Conservation (phyloP, 495 filamentous ascomycete genomes). For the Hypoxylon rickii region DNA sequence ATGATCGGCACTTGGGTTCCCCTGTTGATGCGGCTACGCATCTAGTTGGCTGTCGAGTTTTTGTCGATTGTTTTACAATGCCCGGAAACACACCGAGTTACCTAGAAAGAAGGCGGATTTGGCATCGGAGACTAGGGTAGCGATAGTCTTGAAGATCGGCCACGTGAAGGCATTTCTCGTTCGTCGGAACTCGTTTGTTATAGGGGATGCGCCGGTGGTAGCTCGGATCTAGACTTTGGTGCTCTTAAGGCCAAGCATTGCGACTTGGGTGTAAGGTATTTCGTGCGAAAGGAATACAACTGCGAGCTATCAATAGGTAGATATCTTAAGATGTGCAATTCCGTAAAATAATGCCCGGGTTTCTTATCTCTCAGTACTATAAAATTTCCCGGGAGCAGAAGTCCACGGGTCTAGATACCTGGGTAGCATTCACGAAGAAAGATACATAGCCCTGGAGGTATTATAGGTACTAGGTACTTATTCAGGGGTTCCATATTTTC, state of each 20-base stretch:
- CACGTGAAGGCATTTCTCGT: background rate
- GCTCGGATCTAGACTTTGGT: conserved; percentile 7
- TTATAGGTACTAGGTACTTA: background rate
- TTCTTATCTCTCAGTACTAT: conserved; percentile 10
- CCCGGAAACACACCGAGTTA: conserved; percentile 22
- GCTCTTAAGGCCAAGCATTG: conserved; percentile 1
- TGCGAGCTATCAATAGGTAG: conserved; percentile 10
- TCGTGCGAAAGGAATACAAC: conserved; percentile 2
- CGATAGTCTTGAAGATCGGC: background rate
- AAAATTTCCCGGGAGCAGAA: no score
- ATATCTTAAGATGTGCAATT: background rate
- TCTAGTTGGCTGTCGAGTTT: background rate
- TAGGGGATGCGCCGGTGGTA: conserved; percentile 11
- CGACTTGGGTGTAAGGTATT: background rate
- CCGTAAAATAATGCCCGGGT: conserved; percentile 4
- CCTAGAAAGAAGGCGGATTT: no score
- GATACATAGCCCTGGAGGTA: background rate
- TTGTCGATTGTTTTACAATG: conserved; percentile 14
- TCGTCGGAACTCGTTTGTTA: background rate
- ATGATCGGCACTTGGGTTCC: conserved; percentile 37
- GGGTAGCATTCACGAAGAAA: background rate
- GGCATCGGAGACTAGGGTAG: conserved; percentile 4
- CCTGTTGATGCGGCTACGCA: conserved; percentile 24
- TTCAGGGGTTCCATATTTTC: conserved; percentile 20
- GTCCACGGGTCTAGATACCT: background rate